Percentiles rank a stretch among this genome's conserved stretches.
Conservation (phyloP, 176 grass and related monocot species). For the Oryza meridionalis region DNA sequence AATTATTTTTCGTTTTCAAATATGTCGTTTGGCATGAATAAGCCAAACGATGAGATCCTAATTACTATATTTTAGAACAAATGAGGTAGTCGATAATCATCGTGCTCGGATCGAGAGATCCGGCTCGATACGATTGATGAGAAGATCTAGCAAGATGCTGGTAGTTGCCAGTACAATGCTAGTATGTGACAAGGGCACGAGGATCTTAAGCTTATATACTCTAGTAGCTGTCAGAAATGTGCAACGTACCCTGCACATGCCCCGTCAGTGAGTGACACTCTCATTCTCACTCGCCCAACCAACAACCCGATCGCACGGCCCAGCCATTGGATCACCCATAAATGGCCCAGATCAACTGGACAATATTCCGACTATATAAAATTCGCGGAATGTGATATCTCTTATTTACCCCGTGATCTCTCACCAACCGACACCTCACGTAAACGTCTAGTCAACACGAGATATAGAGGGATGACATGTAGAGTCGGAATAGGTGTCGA, state of each 20-base stretch:
- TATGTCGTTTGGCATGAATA: too few species aligned
- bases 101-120: not conserved
- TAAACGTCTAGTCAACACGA: too few species aligned
- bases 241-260: not conserved
- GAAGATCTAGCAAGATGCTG: not conserved
- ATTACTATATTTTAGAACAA: too few species aligned
- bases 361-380: too few species aligned
- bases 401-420: too few species aligned
- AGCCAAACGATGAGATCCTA: too few species aligned
- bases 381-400: too few species aligned
- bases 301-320: not conserved
- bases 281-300: not conserved
- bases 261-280: not conserved
- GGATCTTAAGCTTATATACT: not conserved
- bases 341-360: not conserved
- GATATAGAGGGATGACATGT: not conserved
- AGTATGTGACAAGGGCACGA: not conserved
- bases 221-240: not conserved
- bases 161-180: not conserved
- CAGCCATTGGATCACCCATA: not conserved
- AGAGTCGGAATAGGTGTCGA: too few species aligned
- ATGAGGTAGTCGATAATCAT: too few species aligned
- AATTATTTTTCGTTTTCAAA: too few species aligned
- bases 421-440: too few species aligned
- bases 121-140: not conserved